Conservation (phyloP, 805 yeast species). For the Ogataea pilisensis region DNA sequence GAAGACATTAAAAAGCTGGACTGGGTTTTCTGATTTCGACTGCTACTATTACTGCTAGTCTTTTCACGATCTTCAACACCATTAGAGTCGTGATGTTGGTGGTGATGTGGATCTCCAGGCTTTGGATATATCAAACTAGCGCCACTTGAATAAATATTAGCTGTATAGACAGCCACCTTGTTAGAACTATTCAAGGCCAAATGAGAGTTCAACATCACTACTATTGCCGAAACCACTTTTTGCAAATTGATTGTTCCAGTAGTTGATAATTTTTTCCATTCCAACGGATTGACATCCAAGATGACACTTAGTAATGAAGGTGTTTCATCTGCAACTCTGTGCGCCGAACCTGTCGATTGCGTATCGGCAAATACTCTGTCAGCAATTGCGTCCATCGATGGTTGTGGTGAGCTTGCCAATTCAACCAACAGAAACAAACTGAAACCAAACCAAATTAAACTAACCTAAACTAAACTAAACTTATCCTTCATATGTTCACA, state of each 20-base stretch:
- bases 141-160: conserved; percentile 55
- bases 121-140: conserved; percentile 69
- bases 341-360: conserved; percentile 15
- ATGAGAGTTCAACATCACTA: conserved; percentile 84
- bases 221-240: conserved; percentile 57
- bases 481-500: too few species aligned
- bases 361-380: conserved; percentile 46
- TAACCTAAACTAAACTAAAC: too few species aligned
- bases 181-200: conserved; percentile 80
- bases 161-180: conserved; percentile 74
- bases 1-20: conserved; percentile 36
- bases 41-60: conserved; percentile 2
- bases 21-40: conserved; percentile 3
- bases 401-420: too few species aligned
- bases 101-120: conserved; percentile 12
- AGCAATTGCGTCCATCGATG: conserved; percentile 61
- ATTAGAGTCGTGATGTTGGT: background rate
- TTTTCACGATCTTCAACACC: conserved; percentile 1
- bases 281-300: conserved; percentile 70
- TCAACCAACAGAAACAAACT: background rate
- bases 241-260: conserved; percentile 41
- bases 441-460: background rate
- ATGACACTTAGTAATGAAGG: conserved; percentile 80
- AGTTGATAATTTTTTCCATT: conserved; percentile 52
- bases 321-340: conserved; percentile 47